These are phyloP conservation scores for Silene vulgaris DNA, from an alignment of 179 eudicot genomes.

Conservation along the genomic window DNA sequence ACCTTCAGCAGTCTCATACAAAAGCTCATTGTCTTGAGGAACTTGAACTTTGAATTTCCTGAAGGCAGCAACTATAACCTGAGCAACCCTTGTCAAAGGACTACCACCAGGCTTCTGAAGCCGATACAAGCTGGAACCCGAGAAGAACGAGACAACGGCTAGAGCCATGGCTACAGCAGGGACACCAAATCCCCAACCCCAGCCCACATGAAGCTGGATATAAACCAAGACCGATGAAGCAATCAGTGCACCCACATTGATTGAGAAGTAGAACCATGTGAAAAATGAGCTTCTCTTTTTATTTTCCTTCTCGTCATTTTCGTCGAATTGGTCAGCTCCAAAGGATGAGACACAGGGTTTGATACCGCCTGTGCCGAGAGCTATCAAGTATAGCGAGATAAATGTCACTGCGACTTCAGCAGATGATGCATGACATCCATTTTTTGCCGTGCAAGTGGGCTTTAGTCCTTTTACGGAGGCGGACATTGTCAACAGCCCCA, in stretches of 20 bases:
- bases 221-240: conserved; percentile 55
- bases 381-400: conserved; percentile 47
- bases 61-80: conserved; percentile 47
- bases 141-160: conserved; percentile 55
- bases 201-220: conserved; percentile 58
- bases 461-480: conserved; percentile 48
- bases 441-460: conserved; percentile 31
- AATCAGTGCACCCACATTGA: conserved; percentile 65
- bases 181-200: conserved; percentile 72
- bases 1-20: conserved; percentile 47
- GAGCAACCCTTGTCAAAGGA: conserved; percentile 50
- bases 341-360: conserved; percentile 64
- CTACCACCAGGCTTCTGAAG: conserved; percentile 62
- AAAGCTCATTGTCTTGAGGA: conserved; percentile 34
- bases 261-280: conserved; percentile 64
- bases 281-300: conserved; percentile 56
- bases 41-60: conserved; percentile 40
- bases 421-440: conserved; percentile 33
- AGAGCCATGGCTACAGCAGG: conserved; percentile 67
- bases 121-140: conserved; percentile 47
- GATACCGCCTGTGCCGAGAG: conserved; percentile 63
- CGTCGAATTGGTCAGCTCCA: conserved; percentile 66
- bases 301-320: conserved; percentile 41
- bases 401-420: conserved; percentile 28
- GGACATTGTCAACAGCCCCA: conserved; percentile 49